phyloP scores from a whole-genome alignment of 169 alveolate genomes.

The Plasmodium malariae region DNA sequence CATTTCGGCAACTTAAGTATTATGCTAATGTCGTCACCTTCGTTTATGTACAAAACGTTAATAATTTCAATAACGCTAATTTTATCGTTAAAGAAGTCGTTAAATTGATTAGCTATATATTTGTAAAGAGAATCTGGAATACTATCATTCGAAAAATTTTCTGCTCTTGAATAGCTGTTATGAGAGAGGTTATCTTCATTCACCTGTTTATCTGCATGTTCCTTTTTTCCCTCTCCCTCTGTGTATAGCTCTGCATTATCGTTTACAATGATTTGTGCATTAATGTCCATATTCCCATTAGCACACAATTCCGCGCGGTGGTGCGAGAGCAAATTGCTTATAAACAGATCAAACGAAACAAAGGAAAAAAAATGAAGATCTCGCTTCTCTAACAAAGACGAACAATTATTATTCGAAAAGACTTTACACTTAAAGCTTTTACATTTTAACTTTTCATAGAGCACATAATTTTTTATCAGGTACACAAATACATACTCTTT shows the following conservation, averaged over 20 bases:
- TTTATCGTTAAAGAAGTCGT: slow-evolving; percentile 10
- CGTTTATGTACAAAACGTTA: not conserved
- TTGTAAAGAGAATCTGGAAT: not conserved
- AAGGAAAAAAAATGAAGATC: slow-evolving; percentile 44
- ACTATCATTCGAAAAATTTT: not conserved
- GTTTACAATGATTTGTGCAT: too few species aligned
- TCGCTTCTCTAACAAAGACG: not conserved
- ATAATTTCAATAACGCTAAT: slow-evolving; percentile 36
- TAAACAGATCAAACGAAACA: slow-evolving; percentile 13
- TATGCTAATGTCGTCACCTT: slow-evolving; percentile 16
- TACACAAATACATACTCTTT: slow-evolving; percentile 25
- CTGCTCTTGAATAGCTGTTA: not conserved
- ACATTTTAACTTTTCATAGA: slow-evolving; percentile 41
- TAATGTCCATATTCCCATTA: too few species aligned
- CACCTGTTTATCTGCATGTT: not conserved
- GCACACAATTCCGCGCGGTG: not conserved
- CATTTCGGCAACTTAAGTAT: slow-evolving; percentile 9
- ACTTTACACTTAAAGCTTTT: not conserved
- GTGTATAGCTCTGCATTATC: too few species aligned
- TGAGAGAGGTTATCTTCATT: not conserved
- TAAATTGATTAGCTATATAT: not conserved
- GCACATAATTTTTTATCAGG: slow-evolving; percentile 32
- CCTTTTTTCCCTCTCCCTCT: not conserved
- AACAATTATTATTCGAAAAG: slow-evolving; percentile 10
- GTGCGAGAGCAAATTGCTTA: not conserved